Evolutionary conservation across 1,284 basidiomycete species (phyloP), one percentile per base, ranked within the genome.

Genomic region (Pseudozyma thailandica): DNA sequence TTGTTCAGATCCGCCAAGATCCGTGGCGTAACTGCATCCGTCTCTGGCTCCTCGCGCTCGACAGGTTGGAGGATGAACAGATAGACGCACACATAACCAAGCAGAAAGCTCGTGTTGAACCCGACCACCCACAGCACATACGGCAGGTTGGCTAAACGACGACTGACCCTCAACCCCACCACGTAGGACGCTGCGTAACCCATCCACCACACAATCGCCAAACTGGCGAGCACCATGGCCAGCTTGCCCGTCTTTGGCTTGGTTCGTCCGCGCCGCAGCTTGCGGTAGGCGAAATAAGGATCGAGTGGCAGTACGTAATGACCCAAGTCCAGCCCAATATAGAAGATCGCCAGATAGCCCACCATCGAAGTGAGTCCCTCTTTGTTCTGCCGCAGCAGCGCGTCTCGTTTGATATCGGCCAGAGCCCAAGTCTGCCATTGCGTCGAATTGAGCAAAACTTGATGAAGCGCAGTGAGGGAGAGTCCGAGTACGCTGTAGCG

Each of bases 111-210:
- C 0, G 90, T 89, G 83, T 98, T 98, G 88, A 90, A 96, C 1
- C 93, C 94, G 0, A 88, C 87, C 7, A 91, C 88, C 93, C 94
- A 98, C 23, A 94, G 83, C 38, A 95, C 89, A 82, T 99, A 98
- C 2, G 90, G 87, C 23, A 93, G 75, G 78, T 98, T 98, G 7
- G 81, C 81, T 25, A 79, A 44, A 4, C 77, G 57, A 2, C 78
- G 49, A 27, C 78, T 80, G 13, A 52, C 49, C 8, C 31, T 20
- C 16, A 47, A 23, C 1, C 72, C 72, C 9, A 45, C 42, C 15
- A 43, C 21, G 2, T 57, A 18, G n/a, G 42, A 30, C 18, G 31
- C 30, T 12, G 86, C 87, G 4, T 91, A 84, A 1, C 87, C 72
- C 4, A 83, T 74, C 93, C 93, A 97, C 89, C 90, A 94, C 2